Evolutionary conservation across 768 basidiomycete species (phyloP), one percentile per base, ranked within the genome.

Genomic region (Tylopilus felleus): DNA sequence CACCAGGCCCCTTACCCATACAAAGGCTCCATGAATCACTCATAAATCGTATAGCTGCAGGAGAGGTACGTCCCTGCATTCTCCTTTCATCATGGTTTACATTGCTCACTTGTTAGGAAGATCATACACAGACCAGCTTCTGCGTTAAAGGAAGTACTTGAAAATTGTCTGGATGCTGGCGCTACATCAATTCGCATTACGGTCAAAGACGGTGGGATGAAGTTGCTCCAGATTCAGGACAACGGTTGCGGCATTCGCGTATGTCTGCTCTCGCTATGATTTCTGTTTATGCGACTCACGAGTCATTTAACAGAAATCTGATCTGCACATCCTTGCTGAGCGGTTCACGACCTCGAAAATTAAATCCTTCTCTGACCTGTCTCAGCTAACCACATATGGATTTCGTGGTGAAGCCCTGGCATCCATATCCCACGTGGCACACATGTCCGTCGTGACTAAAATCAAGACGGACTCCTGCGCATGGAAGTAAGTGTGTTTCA

Each of bases 321-420:
- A 98, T 64, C 75, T 99, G 4, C 86, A 92, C 1, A 86, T 99
- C 21, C 78, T 99, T 6, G 95, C 96, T 38, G 90, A 95, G 68
- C 79, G 97, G 7, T 98, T 96, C 66, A 96, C 96, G 14, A 99
- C 97, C 0, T 96, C 93, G 4, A 99, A 98, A 65, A 73, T 99
- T 5, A 80, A 84, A 1, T 81, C 82, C 0, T 99, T 93, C 64
- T 85, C 89, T 4, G 97, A 99, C 65, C 70, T 99, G 50, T 83
- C 85, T 31, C 77, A 76, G n/a, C 77, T 99, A 33, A 78, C 81
- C 2, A 98, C 96, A 0, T 98, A 98, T 69, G 97, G 97, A 1
- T 99, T 99, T 71, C 82, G 97, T 48, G 96, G 97, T 27, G 97
- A 99, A 73, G 97, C 97, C 0, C 74, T 99, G 45, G 97, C 96